These are phyloP conservation scores for Alternaria panax DNA, from an alignment of 2,329 filamentous ascomycete genomes.

Conservation along the genomic window DNA sequence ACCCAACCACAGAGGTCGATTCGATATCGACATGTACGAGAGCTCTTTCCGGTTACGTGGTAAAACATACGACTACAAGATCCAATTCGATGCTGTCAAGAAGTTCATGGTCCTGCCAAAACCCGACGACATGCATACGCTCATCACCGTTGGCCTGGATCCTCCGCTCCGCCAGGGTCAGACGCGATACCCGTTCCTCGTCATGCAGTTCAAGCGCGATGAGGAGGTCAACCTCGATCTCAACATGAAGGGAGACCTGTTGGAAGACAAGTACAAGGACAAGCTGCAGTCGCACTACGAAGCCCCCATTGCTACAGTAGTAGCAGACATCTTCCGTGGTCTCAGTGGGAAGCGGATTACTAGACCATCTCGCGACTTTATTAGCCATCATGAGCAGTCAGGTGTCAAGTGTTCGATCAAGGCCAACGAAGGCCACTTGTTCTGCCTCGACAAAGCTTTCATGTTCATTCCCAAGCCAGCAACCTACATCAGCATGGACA, in stretches of 20 bases:
- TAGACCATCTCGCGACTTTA: constrained; percentile 91
- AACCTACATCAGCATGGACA: constrained; percentile 95
- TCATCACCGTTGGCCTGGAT: constrained; percentile 93
- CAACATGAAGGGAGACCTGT: constrained; percentile 90
- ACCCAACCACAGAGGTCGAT: constrained; percentile 77
- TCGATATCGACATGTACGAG: constrained; percentile 99
- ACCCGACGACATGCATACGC: constrained; percentile 95
- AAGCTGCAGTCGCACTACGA: constrained; percentile 91
- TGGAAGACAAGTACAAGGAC: constrained; percentile 86
- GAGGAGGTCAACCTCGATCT: constrained; percentile 96
- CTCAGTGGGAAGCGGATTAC: constrained; percentile 95
- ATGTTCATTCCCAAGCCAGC: constrained; percentile 99
- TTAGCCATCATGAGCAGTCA: constrained; percentile 88
- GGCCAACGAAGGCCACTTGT: constrained; percentile 95
- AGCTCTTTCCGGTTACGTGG: constrained; percentile 94
- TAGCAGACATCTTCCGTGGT: constrained; percentile 94
- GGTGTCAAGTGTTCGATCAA: constrained; percentile 99
- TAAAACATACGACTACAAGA: constrained; percentile 99
- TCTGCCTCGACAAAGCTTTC: constrained; percentile 96
- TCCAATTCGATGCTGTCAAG: constrained; percentile 96
- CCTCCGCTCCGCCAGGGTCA: constrained; percentile 95
- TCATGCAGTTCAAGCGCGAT: constrained; percentile 99
- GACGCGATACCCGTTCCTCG: constrained; percentile 95
- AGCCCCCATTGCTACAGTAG: constrained; percentile 84
- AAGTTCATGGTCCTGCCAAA: constrained; percentile 99